Conservation (phyloP, 2,329 filamentous ascomycete species). For the Zymoseptoria pseudotritici region DNA sequence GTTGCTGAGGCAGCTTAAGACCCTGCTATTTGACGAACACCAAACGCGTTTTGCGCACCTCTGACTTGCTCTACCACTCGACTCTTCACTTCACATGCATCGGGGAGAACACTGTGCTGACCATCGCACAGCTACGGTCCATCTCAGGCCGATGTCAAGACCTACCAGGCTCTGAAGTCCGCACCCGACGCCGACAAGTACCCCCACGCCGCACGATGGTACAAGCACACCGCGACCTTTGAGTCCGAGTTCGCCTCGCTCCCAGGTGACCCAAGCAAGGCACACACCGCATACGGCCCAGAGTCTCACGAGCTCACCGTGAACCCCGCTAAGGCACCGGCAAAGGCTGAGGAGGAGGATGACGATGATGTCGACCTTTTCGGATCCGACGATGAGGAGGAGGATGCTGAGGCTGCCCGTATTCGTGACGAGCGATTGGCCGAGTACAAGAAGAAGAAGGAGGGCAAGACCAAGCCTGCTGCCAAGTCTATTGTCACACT, state of each 20-base stretch:
- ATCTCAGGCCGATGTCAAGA: slow-evolving; percentile 91
- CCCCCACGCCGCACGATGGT: slow-evolving; percentile 93
- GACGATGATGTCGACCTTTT: slow-evolving; percentile 91
- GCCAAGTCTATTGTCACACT: slow-evolving; percentile 96
- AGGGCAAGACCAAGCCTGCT: slow-evolving; percentile 77
- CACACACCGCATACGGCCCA: slow-evolving; percentile 85
- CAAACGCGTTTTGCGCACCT: slow-evolving; percentile 69
- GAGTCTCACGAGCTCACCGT: slow-evolving; percentile 68
- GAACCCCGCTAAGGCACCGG: slow-evolving; percentile 79
- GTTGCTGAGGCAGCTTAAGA: slow-evolving; percentile 94
- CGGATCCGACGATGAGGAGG: slow-evolving; percentile 87
- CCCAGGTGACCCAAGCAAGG: slow-evolving; percentile 81
- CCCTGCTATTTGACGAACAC: slow-evolving; percentile 71
- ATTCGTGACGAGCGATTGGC: slow-evolving; percentile 83
- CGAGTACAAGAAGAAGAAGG: slow-evolving; percentile 97
- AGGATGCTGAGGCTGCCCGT: slow-evolving; percentile 77
- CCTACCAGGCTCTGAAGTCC: slow-evolving; percentile 79
- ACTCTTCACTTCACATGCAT: slow-evolving; percentile 15
- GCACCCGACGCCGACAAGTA: slow-evolving; percentile 76
- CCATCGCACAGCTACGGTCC: slow-evolving; percentile 51
- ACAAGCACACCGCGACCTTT: slow-evolving; percentile 94
- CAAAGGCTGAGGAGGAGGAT: slow-evolving; percentile 51
- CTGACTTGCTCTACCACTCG: slow-evolving; percentile 46
- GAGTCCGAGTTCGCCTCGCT: slow-evolving; percentile 88
- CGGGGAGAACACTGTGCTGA: slow-evolving; percentile 10